Percentiles rank a stretch among this genome's conserved stretches.
These are phyloP conservation scores for Nicotiana tomentosiformis DNA, from an alignment of 257 asterid genomes.

Conservation along the genomic window DNA sequence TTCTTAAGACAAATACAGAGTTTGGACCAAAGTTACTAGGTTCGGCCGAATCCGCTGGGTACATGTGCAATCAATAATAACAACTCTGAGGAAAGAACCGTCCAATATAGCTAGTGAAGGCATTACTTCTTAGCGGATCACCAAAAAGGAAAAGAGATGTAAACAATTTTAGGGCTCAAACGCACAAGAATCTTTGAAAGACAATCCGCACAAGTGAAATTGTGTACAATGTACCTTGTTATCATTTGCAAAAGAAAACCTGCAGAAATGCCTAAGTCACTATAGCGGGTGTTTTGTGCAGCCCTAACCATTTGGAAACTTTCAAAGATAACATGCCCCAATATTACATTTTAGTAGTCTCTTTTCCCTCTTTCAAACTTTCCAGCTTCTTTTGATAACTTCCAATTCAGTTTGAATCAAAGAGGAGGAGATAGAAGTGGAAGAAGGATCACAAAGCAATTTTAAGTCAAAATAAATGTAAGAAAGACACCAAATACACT, in stretches of 20 bases:
- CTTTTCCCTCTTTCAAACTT: background rate
- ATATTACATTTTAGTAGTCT: background rate
- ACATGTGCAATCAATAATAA: background rate
- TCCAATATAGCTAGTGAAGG: background rate
- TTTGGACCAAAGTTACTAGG: too few relatives aligned
- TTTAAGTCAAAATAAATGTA: background rate
- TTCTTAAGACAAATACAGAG: too few relatives aligned
- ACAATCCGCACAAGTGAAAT: background rate
- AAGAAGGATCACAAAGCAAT: background rate
- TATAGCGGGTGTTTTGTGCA: background rate
- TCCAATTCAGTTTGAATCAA: background rate
- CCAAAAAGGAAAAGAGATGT: background rate
- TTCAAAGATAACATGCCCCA: background rate
- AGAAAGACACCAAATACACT: background rate
- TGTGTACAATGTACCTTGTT: background rate
- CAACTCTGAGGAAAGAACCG: background rate
- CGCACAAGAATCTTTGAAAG: background rate
- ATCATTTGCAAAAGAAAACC: background rate
- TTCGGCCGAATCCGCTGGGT: too few relatives aligned
- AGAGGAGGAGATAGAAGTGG: background rate
- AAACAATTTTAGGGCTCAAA: background rate
- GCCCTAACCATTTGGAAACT: background rate
- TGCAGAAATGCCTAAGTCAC: background rate
- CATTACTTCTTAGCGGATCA: background rate
- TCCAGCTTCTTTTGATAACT: background rate